Base-by-base conservation (phyloP, 192 early-diverging fungal species). In the Haplosporangium gracile region DNA sequence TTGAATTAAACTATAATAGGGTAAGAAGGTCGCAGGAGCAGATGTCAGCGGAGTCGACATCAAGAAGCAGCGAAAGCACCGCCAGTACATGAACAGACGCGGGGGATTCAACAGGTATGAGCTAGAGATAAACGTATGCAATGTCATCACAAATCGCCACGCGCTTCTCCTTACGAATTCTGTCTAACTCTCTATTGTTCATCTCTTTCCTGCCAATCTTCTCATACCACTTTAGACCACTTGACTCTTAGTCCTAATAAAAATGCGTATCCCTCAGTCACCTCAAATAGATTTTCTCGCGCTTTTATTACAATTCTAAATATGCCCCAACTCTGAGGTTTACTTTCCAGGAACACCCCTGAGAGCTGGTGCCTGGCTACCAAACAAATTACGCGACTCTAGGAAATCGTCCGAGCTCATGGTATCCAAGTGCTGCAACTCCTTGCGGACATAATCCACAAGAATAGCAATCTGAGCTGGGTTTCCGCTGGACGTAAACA, bases 71-170 rank as follows among this genome's bases (percentile, higher is more conserved):
- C 90, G 97, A 63, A 93, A 94, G 71, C 97, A 97, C 83, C 92
- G 97, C 4, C 97, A 98, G 87, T 98, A 98, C 85, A 98, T 98
- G 97, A 98, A 98, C 88, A 89, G 97, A 72, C 92, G 95, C 60
- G 95, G 97, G 55, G 97, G 97, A 24, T 98, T 98, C 77, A 97
- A 97, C 78, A 47, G 73, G 49, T 65, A 65, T 65, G 29, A 32
- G 29, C 49, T 38, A 16, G 18, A 20, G 22, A 74, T 32, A 20
- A 5, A 51, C 18, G 10, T 24, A 88, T 92, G 86, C 88, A 75
- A 34, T 24, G n/a, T 26, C 13, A 0, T 57, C 11, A 51, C 49
- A 43, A 4, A 4, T 45, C 13, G 11, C 9, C 5, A 26, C 57
- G 9, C 22, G 39, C 16, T 26, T 1, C n/a, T 29, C 5, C 26